Evolutionary conservation across 495 filamentous ascomycete genomes (phyloP), one percentile per base, ranked within the genome.

Genomic region (Lophiotrema nucula): DNA sequence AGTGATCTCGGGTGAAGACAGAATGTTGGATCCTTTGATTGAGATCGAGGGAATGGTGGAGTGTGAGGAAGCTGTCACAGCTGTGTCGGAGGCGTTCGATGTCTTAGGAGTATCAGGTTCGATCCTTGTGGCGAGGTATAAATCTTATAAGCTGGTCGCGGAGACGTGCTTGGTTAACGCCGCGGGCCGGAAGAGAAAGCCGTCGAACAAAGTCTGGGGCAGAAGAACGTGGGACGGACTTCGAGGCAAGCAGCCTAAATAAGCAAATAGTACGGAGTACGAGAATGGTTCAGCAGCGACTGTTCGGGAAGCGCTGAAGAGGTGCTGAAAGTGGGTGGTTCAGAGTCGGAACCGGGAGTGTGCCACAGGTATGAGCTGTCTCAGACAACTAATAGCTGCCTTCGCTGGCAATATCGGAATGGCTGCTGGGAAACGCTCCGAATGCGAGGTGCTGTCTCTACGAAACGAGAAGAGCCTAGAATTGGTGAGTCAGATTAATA

Each of bases 401-500:
- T 57, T 60, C 44, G 62, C 47, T 65, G 62, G 56, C 62, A 65
- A 49, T 35, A 56, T 37, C 45, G 62, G 56, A 27, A 47, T 65
- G 62, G 57, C 55, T 55, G 56, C 37, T 16, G 35, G 49, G 38
- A 26, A 51, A 60, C 25, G 52, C 25, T 38, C 13, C 33, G 33
- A n/a, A 28, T 44, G 42, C 31, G 50, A 42, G 46, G 22, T 27
- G 54, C 53, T 46, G 54, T 57, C 54, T 54, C 56, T 38, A 44
- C 52, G 53, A 39, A 35, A 48, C 48, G 46, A 43, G 41, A 41
- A 31, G 39, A 37, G 39, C 44, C 41, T 23, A 31, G 51, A 26
- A 16, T 15, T 53, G 48, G 54, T 62, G 58, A 62, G 58, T 62
- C 51, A 62, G 58, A 56, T 53, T 62, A 62, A 62, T 62, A 48